Conservation (phyloP, 768 basidiomycete species). For the Podaxis sp. region DNA sequence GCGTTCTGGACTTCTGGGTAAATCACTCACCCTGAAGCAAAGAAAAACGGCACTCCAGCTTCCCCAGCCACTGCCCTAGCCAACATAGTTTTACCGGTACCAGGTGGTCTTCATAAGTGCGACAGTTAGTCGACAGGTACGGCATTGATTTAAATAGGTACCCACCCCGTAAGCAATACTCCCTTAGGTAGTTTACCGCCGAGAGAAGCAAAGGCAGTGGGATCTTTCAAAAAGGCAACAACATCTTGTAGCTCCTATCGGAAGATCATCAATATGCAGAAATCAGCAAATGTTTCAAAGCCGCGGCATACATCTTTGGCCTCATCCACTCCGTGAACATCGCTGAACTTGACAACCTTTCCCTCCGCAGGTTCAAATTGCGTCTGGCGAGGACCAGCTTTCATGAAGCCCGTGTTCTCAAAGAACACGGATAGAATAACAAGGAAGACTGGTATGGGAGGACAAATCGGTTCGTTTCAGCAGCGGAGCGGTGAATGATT, state of each 20-base stretch:
- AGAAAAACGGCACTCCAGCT: slow-evolving; percentile 97
- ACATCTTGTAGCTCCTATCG: slow-evolving; percentile 87
- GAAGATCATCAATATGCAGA: not conserved
- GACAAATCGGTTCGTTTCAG: not conserved
- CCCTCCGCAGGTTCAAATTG: slow-evolving; percentile 84
- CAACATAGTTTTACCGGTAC: slow-evolving; percentile 98
- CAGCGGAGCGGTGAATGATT: not conserved
- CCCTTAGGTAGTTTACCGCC: slow-evolving; percentile 96
- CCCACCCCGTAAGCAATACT: slow-evolving; percentile 79
- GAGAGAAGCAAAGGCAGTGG: slow-evolving; percentile 82
- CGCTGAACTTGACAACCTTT: slow-evolving; percentile 85
- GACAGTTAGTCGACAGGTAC: slow-evolving; percentile 14
- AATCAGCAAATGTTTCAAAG: not conserved
- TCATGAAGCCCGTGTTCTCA: slow-evolving; percentile 92
- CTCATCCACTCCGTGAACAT: slow-evolving; percentile 97
- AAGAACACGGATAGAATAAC: slow-evolving; percentile 86
- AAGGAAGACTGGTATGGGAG: slow-evolving; percentile 57
- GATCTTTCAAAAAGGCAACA: slow-evolving; percentile 94
- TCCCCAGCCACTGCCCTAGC: slow-evolving; percentile 97
- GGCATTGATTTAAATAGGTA: slow-evolving; percentile 6
- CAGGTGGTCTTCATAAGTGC: slow-evolving; percentile 54
- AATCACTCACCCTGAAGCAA: slow-evolving; percentile 77
- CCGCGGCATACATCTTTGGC: slow-evolving; percentile 72
- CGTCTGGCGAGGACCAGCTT: slow-evolving; percentile 76
- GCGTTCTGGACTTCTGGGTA: slow-evolving; percentile 2